Percentiles rank a stretch among this genome's conserved stretches.
Conservation (phyloP, 306 rosid species). For the Quercus bicolor region DNA sequence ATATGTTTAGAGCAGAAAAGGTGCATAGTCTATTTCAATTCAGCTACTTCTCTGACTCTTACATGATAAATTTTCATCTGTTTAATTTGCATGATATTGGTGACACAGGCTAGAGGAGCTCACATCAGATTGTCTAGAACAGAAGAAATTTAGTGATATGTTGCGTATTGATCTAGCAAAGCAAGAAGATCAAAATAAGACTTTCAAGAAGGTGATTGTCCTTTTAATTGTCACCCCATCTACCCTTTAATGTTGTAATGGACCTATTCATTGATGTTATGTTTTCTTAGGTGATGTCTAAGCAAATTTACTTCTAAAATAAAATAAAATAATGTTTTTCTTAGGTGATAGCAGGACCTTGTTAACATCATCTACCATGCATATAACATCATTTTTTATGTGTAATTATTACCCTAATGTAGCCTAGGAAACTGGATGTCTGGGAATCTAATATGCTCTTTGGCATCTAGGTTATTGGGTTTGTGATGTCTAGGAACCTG, state of each 20-base stretch:
- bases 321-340: conserved; percentile 1
- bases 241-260: background rate
- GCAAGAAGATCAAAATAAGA: conserved; percentile 54
- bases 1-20: background rate
- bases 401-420: no score
- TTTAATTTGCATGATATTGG: conserved; percentile 29
- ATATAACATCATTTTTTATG: background rate
- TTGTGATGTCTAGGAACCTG: no score
- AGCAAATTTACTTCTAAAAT: no score
- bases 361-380: background rate
- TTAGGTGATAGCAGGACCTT: background rate
- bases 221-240: background rate
- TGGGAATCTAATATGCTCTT: no score
- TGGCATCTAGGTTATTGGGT: no score
- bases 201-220: conserved; percentile 58
- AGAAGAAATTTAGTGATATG: conserved; percentile 50
- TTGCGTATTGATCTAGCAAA: conserved; percentile 50
- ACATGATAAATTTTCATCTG: conserved; percentile 1
- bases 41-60: background rate
- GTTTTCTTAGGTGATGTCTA: no score
- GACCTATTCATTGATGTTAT: background rate
- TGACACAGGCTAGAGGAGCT: conserved; percentile 76
- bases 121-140: conserved; percentile 47
- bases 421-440: no score
- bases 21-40: background rate